Base-by-base conservation (phyloP, 257 asterid species). In the Avicennia marina region DNA sequence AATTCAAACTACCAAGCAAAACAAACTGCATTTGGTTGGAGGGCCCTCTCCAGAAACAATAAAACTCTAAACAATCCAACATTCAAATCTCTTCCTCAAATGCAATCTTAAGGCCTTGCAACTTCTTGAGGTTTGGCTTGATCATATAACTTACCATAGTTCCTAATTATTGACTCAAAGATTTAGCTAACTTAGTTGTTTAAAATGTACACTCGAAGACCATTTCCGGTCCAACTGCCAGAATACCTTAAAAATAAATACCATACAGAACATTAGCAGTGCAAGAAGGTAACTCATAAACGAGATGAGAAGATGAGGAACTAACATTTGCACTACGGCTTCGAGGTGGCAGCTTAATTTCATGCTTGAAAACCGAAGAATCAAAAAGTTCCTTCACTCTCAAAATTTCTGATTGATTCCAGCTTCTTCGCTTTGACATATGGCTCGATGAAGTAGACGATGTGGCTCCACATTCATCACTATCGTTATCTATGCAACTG, bases 391-490 rank as follows among this genome's bases (percentile, higher is more conserved):
- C 81, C 57, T 79, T 75, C 2, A 66, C 74, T 24, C 75, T 78
- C 38, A 74, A 48, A 31, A 75, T 70, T n/a, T 85, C 90, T 0
- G 89, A 76, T 27, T 77, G 81, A 3, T 64, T 76, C 96, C 96
- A 87, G 80, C 95, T 85, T 62, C 84, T 73, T 60, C 96, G 63
- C 77, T 70, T 84, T 7, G 80, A 59, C 2, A 61, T 36, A 9
- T 42, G 54, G 3, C 54, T 36, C 6, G 78, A 62, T 3, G 81
- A 70, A 3, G 67, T 34, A 7, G 74, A 73, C 1, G 84, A 82
- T 13, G 62, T 1, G 16, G 67, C 56, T 50, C 86, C 66, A 43
- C 78, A 89, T 1, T 68, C 64, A 68, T 82, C 89, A 12, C 84
- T 69, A 65, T 82, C 84, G 52, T 73, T 71, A 29, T 68, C 79